Evolutionary conservation across 768 basidiomycete species (phyloP), one percentile per base, ranked within the genome.

Genomic region (Rhodocollybia butyracea): DNA sequence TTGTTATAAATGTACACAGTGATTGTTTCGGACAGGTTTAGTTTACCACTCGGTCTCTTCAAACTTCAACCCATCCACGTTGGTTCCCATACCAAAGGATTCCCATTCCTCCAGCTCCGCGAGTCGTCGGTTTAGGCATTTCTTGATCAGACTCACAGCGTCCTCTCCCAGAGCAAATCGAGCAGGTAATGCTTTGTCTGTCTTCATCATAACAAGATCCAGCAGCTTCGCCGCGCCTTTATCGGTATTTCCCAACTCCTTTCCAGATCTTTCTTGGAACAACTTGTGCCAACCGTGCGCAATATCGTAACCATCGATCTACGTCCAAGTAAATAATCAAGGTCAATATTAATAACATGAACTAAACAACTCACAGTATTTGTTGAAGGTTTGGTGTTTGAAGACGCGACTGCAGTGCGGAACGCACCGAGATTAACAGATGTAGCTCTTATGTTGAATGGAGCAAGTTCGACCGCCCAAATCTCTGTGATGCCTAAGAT

Each of bases 181-280:
- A 21, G 51, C 30, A 21, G 62, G 62, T 1, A 61, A 56, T 21
- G 39, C 19, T n/a, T 32, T 50, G 19, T 15, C 46, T 7, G 42
- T 31, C 10, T 57, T 51, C 31, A 43, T 21, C 10, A 51, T 30
- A 8, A 59, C 36, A 19, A 63, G 36, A 8, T 59, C 58, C n/a
- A 63, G 32, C 11, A 63, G 50, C 46, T 56, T 56, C 3, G 2
- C 19, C 2, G 61, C 61, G 2, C 32, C 62, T 29, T 57, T 57
- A 8, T 39, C 42, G 17, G 60, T 12, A 51, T 63, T 60, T 13
- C 62, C 62, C 3, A 56, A 47, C 41, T 63, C 60, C 2, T 42
- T 38, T 4, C 62, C 62, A 1, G 58, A 43, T 4, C 36, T 1
- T 26, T 34, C 15, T 21, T 54, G 55, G 54, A 57, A 61, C 0